phyloP scores from a whole-genome alignment of 768 basidiomycete genomes.

The Pleurotus tuber-regium region DNA sequence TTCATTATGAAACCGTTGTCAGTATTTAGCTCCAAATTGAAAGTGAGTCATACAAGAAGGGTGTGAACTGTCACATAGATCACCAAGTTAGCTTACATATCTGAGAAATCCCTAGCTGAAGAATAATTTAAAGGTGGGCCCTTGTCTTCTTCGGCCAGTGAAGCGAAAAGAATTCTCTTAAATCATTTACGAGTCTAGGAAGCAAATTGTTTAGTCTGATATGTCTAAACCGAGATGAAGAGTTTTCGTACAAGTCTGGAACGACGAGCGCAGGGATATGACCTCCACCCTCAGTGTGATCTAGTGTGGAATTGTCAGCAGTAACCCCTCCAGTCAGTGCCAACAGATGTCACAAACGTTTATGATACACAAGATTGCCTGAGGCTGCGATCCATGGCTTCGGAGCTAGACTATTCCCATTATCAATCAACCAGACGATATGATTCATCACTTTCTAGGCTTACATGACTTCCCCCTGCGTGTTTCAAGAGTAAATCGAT shows the following conservation, averaged over 20 bases:
- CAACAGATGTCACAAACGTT: neutral
- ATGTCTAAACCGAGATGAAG: neutral
- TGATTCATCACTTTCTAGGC: too few relatives aligned
- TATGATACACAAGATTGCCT: slow-evolving; percentile 1
- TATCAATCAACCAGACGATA: neutral
- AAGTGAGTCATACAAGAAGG: too few relatives aligned
- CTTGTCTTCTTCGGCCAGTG: neutral
- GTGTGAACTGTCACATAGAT: too few relatives aligned
- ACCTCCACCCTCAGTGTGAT: slow-evolving; percentile 7
- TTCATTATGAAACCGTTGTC: too few relatives aligned
- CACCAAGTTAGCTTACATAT: too few relatives aligned
- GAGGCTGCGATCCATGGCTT: slow-evolving; percentile 1
- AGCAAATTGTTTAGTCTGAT: neutral
- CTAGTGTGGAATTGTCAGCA: neutral
- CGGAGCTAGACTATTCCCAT: neutral
- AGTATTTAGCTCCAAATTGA: too few relatives aligned
- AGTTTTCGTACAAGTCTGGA: neutral
- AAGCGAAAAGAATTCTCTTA: slow-evolving; percentile 1
- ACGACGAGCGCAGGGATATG: slow-evolving; percentile 1
- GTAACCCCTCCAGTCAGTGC: neutral
- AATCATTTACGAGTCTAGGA: neutral
- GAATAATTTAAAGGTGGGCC: too few relatives aligned
- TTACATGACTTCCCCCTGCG: slow-evolving; percentile 7
- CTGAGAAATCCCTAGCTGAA: too few relatives aligned
- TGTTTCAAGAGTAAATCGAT: too few relatives aligned